phyloP scores from a whole-genome alignment of 2,329 filamentous ascomycete species.

The Cordyceps tenuipes region DNA sequence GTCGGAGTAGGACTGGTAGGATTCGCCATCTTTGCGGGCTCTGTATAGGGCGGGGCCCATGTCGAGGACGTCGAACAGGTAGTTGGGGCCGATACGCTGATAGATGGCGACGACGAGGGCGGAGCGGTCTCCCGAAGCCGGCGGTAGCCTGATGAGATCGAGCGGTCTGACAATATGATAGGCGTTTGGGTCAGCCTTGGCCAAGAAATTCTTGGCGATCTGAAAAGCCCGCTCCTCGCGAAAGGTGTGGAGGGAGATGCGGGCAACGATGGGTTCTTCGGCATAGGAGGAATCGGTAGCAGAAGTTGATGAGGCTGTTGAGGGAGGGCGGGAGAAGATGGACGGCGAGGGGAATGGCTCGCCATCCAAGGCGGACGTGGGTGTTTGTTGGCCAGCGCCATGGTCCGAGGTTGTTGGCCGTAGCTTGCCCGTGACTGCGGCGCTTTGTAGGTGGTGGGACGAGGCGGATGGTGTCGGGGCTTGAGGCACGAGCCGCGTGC shows the following conservation, averaged over 20 bases:
- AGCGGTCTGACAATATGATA: constrained; percentile 73
- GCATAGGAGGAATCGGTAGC: constrained; percentile 43
- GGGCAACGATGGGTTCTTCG: constrained; percentile 65
- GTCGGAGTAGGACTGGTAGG: constrained; percentile 36
- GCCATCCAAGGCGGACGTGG: constrained; percentile 29
- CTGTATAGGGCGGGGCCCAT: constrained; percentile 69
- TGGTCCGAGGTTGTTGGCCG: constrained; percentile 37
- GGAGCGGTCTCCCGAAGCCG: constrained; percentile 58
- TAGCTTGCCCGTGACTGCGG: constrained; percentile 32
- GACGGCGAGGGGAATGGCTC: constrained; percentile 15
- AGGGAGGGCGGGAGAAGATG: constrained; percentile 26
- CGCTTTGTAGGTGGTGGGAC: constrained; percentile 36
- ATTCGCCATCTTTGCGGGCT: constrained; percentile 43
- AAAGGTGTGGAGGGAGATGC: constrained; percentile 72
- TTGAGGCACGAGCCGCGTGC: constrained; percentile 49
- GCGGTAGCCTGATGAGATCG: constrained; percentile 65
- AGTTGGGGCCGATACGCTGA: constrained; percentile 67
- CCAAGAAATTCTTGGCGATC: constrained; percentile 64
- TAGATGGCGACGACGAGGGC: constrained; percentile 75
- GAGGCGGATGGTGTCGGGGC: constrained; percentile 40
- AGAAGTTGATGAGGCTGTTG: constrained; percentile 25
- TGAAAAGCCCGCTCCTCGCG: constrained; percentile 84
- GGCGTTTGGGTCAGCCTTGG: constrained; percentile 62
- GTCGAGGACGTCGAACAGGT: constrained; percentile 60
- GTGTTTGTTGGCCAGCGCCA: constrained; percentile 23